phyloP scores from a whole-genome alignment of 202 grass and related monocot genomes.

The Zizania palustris region DNA sequence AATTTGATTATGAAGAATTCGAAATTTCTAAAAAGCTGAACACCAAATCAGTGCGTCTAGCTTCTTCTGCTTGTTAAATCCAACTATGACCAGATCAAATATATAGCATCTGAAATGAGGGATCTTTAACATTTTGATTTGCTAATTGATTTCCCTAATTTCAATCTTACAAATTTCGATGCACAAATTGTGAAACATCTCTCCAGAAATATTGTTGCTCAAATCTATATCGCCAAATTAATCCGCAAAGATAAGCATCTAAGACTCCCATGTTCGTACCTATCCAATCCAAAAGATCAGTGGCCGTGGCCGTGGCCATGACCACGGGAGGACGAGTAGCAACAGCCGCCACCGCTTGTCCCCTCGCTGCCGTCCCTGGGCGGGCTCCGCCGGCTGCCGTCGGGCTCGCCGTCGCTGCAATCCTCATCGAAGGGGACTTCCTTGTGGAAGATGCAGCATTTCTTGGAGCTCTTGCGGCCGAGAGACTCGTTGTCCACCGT shows the following conservation, averaged over 20 bases:
- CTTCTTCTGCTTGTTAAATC: background rate
- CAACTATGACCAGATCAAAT: background rate
- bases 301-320: conserved; percentile 24
- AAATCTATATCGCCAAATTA: background rate
- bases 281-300: conserved; percentile 28
- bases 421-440: conserved; percentile 91
- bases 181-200: background rate
- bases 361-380: conserved; percentile 36
- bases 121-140: background rate
- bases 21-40: background rate
- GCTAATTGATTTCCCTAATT: background rate
- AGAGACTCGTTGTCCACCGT: conserved; percentile 96
- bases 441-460: conserved; percentile 98
- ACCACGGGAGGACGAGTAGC: conserved; percentile 29
- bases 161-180: background rate
- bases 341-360: conserved; percentile 10
- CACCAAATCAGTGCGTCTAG: background rate
- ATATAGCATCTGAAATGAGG: background rate
- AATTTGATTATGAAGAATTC: background rate
- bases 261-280: background rate
- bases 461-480: conserved; percentile 90
- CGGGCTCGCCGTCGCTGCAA: conserved; percentile 78
- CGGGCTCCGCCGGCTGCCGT: conserved; percentile 5
- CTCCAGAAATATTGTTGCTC: background rate
- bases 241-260: background rate